Evolutionary conservation across 2,329 filamentous ascomycete species (phyloP).

Genomic region (Diaporthe vexans): DNA sequence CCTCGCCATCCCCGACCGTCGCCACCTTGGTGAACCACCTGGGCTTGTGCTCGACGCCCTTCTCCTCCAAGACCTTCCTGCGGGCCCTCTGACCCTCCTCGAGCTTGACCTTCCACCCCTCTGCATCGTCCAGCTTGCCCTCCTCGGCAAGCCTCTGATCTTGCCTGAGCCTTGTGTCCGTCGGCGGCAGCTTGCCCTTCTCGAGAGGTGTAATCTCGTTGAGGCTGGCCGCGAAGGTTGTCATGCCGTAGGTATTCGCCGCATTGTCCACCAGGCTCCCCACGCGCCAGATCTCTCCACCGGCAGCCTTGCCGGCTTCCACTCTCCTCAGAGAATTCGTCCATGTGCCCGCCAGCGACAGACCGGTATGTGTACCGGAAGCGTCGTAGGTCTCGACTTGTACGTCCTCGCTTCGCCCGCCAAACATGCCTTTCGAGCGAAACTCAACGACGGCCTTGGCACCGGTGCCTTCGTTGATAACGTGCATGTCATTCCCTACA

Average conservation of each 20-base stretch:
- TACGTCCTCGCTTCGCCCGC: constrained; percentile 92
- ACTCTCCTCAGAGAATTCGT: constrained; percentile 71
- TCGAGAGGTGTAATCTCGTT: constrained; percentile 92
- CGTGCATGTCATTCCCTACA: constrained; percentile 83
- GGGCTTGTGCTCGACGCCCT: constrained; percentile 79
- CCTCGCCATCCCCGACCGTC: constrained; percentile 68
- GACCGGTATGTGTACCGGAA: constrained; percentile 74
- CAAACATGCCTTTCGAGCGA: constrained; percentile 97
- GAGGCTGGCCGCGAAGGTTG: constrained; percentile 84
- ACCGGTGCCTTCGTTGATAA: constrained; percentile 86
- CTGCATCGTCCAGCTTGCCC: constrained; percentile 49
- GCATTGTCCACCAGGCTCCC: constrained; percentile 85
- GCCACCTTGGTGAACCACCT: constrained; percentile 86
- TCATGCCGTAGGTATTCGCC: constrained; percentile 87
- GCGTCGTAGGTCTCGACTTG: constrained; percentile 79
- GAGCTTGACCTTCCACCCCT: constrained; percentile 64
- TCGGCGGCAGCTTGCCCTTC: constrained; percentile 79
- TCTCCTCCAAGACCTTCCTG: constrained; percentile 81
- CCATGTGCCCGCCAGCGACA: constrained; percentile 87
- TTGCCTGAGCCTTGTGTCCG: constrained; percentile 86
- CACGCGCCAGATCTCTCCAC: constrained; percentile 82
- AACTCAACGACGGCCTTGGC: constrained; percentile 90
- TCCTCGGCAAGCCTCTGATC: constrained; percentile 79
- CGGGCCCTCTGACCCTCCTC: constrained; percentile 88
- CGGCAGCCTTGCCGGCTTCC: constrained; percentile 71